Evolutionary conservation across 148 eudicot genomes (phyloP).

Genomic region (Vaccinium corymbosum): DNA sequence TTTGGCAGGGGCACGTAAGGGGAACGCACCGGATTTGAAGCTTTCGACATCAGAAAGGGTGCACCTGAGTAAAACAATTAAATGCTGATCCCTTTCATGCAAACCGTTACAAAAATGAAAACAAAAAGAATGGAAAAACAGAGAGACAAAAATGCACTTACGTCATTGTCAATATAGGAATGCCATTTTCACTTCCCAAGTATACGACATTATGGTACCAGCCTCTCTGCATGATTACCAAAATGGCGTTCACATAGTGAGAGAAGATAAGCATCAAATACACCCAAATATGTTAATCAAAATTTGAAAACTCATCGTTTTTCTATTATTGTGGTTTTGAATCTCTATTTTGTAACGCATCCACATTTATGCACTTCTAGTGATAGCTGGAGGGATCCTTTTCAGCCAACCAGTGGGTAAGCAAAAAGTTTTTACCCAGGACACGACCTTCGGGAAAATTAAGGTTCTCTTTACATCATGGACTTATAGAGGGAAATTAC

Average conservation of each 20-base stretch:
- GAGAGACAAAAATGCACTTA: slow-evolving; percentile 27
- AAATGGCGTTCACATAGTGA: neutral
- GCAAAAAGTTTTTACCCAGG: neutral
- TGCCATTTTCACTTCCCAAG: slow-evolving; percentile 70
- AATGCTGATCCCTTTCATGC: neutral
- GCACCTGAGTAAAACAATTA: slow-evolving; percentile 51
- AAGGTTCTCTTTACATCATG: neutral
- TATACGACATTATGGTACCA: slow-evolving; percentile 80
- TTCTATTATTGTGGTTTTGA: neutral
- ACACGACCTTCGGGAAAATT: neutral
- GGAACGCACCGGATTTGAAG: slow-evolving; percentile 58
- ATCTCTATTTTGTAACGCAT: neutral
- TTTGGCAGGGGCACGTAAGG: slow-evolving; percentile 47
- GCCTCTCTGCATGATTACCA: slow-evolving; percentile 50
- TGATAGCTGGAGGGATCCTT: neutral
- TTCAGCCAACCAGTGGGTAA: neutral
- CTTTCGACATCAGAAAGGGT: slow-evolving; percentile 43
- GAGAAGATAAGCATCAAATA: neutral
- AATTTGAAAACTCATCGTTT: neutral
- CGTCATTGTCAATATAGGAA: slow-evolving; percentile 96
- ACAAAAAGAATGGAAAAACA: neutral
- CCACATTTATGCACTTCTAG: neutral
- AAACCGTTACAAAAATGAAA: neutral
- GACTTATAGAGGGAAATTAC: neutral
- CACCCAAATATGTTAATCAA: neutral